Evolutionary conservation across 2,329 filamentous ascomycete species (phyloP).

Genomic region (Orbilia brochopaga): DNA sequence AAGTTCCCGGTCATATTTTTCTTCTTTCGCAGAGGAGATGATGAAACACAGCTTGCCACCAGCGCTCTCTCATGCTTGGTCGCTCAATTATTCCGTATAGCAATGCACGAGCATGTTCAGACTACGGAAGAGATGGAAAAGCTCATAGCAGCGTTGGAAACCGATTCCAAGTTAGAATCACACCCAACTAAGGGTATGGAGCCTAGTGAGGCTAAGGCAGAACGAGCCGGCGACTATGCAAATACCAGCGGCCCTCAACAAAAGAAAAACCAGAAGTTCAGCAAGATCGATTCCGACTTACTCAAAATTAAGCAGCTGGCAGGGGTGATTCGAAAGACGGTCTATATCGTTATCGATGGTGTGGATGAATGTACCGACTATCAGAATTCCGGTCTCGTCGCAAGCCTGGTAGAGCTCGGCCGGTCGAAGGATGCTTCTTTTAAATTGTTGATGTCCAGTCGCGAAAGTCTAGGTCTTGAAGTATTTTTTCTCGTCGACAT

Average conservation of each 20-base stretch:
- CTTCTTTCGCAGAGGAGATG: conserved; percentile 44
- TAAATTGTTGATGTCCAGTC: conserved; percentile 35
- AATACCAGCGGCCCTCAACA: background rate
- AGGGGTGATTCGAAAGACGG: conserved; percentile 15
- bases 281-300: conserved; percentile 1
- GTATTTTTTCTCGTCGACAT: background rate
- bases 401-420: conserved; percentile 18
- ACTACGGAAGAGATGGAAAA: conserved; percentile 19
- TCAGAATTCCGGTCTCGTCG: conserved; percentile 6
- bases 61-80: conserved; percentile 17
- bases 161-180: background rate
- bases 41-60: conserved; percentile 22
- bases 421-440: conserved; percentile 6
- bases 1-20: conserved; percentile 30
- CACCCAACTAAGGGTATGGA: background rate
- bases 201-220: background rate
- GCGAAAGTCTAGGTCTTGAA: conserved; percentile 17
- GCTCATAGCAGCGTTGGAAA: conserved; percentile 10
- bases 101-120: background rate
- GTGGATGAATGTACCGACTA: conserved; percentile 44
- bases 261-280: background rate
- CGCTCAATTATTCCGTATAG: conserved; percentile 21
- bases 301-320: conserved; percentile 11
- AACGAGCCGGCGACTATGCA: background rate
- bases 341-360: conserved; percentile 38